phyloP scores from a whole-genome alignment of 73 alveolate genomes.

The Stentor roeselii region DNA sequence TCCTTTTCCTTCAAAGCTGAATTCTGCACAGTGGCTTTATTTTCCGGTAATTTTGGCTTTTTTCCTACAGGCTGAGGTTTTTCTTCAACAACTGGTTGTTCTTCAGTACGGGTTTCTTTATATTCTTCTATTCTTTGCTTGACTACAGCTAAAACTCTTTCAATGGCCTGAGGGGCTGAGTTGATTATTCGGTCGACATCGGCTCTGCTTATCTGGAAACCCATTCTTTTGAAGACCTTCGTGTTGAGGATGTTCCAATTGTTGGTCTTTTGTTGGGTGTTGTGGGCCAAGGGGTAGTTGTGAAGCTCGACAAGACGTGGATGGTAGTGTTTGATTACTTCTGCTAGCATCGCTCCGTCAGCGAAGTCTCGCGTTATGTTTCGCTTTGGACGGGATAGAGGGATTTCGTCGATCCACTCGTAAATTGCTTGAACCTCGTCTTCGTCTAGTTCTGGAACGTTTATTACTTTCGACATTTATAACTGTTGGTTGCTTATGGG shows the following conservation, averaged over 20 bases:
- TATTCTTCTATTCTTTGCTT: too few relatives aligned
- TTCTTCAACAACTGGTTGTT: too few relatives aligned
- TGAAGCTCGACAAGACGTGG: slow-evolving; percentile 58
- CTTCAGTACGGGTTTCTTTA: too few relatives aligned
- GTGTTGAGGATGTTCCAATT: background rate
- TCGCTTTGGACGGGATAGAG: slow-evolving; percentile 93
- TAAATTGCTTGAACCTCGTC: too few relatives aligned
- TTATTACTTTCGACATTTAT: too few relatives aligned
- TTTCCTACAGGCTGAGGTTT: too few relatives aligned
- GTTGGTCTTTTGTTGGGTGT: slow-evolving; percentile 45
- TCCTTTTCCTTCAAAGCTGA: too few relatives aligned
- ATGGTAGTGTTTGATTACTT: slow-evolving; percentile 47
- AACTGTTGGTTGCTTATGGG: too few relatives aligned
- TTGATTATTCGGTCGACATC: slow-evolving; percentile 76
- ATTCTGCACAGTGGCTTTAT: too few relatives aligned
- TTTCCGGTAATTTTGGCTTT: too few relatives aligned
- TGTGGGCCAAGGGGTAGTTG: slow-evolving; percentile 58
- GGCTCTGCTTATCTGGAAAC: slow-evolving; percentile 68
- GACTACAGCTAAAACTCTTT: slow-evolving; percentile 54
- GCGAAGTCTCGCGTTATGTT: slow-evolving; percentile 97
- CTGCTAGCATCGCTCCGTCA: slow-evolving; percentile 85
- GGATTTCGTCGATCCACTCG: slow-evolving; percentile 93
- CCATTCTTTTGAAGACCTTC: slow-evolving; percentile 84
- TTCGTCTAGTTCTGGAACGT: too few relatives aligned
- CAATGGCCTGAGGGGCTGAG: slow-evolving; percentile 84